A percentile compares a stretch with the other conserved stretches of the same genome.
phyloP scores from a whole-genome alignment of 768 basidiomycete species.

The Phaffia tasmanica region DNA sequence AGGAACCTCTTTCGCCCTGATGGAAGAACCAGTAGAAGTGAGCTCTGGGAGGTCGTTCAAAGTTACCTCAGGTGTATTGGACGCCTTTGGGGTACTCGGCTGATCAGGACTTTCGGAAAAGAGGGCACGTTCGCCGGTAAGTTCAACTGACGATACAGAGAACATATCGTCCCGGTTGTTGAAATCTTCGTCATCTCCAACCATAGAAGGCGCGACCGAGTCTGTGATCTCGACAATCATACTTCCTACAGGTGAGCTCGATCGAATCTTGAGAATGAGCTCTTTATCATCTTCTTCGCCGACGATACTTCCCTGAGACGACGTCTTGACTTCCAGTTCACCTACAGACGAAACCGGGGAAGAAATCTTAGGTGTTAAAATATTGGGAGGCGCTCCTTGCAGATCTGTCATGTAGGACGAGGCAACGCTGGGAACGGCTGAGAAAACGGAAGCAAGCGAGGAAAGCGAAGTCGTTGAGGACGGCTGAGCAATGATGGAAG shows the following conservation, averaged over 20 bases:
- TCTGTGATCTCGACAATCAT: slow-evolving; percentile 7
- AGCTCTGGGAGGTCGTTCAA: neutral
- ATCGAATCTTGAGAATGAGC: neutral
- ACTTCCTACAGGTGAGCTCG: slow-evolving; percentile 1
- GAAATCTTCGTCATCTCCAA: neutral
- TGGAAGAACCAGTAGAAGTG: neutral
- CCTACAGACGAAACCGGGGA: neutral
- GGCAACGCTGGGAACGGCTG: neutral
- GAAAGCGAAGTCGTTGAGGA: neutral
- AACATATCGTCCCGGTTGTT: too few species aligned
- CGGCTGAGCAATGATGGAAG: slow-evolving; percentile 10
- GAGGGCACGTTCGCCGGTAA: too few species aligned
- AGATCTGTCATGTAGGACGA: slow-evolving; percentile 5
- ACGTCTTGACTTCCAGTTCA: neutral
- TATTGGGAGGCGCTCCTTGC: slow-evolving; percentile 1
- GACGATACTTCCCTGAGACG: neutral
- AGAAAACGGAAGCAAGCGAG: neutral
- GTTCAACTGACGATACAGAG: too few species aligned
- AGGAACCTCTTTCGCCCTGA: neutral
- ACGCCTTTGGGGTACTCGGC: slow-evolving; percentile 1
- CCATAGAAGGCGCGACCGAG: slow-evolving; percentile 5
- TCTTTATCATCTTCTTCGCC: neutral
- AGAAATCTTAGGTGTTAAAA: too few species aligned
- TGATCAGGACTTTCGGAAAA: neutral
- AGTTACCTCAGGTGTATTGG: too few species aligned